Conservation (phyloP, 352 stramenopile species). For the Peronospora tabacina region DNA sequence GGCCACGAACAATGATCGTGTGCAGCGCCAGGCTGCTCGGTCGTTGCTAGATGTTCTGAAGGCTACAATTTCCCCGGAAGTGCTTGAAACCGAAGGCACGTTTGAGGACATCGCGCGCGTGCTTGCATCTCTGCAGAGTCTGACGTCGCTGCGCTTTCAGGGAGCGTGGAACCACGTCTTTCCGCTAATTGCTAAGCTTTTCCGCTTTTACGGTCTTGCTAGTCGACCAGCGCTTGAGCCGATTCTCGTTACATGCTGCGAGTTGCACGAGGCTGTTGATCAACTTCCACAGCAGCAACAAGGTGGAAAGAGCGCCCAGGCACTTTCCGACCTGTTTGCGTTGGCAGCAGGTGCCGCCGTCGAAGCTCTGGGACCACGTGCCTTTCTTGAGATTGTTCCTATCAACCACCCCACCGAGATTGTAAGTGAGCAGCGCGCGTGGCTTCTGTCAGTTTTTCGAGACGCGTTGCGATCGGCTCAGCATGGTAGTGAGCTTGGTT, state of each 20-base stretch:
- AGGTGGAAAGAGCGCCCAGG: conserved; percentile 28
- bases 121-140: conserved; percentile 66
- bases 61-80: conserved; percentile 41
- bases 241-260: conserved; percentile 63
- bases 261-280: conserved; percentile 72
- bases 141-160: conserved; percentile 81
- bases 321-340: conserved; percentile 52
- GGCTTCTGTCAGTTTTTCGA: conserved; percentile 76
- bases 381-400: conserved; percentile 68
- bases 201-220: conserved; percentile 56
- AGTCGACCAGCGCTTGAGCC: conserved; percentile 53
- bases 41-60: conserved; percentile 61
- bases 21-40: conserved; percentile 57
- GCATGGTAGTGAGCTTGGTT: conserved; percentile 54
- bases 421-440: conserved; percentile 65
- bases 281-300: conserved; percentile 49
- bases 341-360: conserved; percentile 58
- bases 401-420: conserved; percentile 65
- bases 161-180: conserved; percentile 76
- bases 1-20: conserved; percentile 42
- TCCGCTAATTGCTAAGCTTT: conserved; percentile 57
- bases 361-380: conserved; percentile 50
- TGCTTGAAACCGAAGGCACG: conserved; percentile 48
- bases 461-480: conserved; percentile 39
- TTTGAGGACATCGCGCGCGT: conserved; percentile 59